These are phyloP conservation scores for Saccharomycopsis sp. DNA, from an alignment of 805 yeast species.

Conservation along the genomic window DNA sequence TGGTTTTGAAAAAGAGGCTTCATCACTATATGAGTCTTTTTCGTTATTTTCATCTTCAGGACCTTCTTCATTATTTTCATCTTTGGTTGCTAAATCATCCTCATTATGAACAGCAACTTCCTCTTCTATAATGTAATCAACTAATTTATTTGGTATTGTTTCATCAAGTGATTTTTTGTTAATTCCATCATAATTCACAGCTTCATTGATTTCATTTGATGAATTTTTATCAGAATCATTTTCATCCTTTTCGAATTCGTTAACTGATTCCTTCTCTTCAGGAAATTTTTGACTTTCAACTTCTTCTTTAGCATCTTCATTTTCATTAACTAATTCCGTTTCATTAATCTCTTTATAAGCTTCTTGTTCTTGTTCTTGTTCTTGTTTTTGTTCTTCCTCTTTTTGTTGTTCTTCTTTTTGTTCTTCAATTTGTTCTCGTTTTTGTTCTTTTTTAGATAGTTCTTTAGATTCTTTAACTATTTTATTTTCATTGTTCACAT, in stretches of 20 bases:
- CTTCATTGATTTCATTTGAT: conserved; percentile 32
- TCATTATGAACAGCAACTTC: too few relatives aligned
- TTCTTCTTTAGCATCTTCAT: conserved; percentile 51
- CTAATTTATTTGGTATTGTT: too few relatives aligned
- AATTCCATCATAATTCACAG: conserved; percentile 19
- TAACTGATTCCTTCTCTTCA: too few relatives aligned
- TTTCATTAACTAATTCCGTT: conserved; percentile 41
- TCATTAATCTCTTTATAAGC: conserved; percentile 26
- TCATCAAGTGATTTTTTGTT: too few relatives aligned
- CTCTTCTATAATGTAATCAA: too few relatives aligned
- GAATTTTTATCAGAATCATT: conserved; percentile 30
- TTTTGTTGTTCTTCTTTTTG: neutral
- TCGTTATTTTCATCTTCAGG: conserved; percentile 36
- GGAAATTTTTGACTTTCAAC: conserved; percentile 28
- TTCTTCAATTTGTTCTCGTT: neutral
- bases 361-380: conserved; percentile 24
- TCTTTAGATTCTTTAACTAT: neutral
- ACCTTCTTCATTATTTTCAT: conserved; percentile 52
- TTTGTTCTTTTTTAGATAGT: neutral
- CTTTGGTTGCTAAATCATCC: conserved; percentile 28
- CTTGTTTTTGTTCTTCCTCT: neutral
- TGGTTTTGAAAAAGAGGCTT: too few relatives aligned
- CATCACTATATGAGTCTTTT: too few relatives aligned
- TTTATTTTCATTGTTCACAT: too few relatives aligned
- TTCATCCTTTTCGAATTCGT: too few relatives aligned